Percentiles rank a stretch among this genome's conserved stretches.
Evolutionary conservation across 192 early-diverging fungal species (phyloP).

Genomic region (Coemansia sp.): DNA sequence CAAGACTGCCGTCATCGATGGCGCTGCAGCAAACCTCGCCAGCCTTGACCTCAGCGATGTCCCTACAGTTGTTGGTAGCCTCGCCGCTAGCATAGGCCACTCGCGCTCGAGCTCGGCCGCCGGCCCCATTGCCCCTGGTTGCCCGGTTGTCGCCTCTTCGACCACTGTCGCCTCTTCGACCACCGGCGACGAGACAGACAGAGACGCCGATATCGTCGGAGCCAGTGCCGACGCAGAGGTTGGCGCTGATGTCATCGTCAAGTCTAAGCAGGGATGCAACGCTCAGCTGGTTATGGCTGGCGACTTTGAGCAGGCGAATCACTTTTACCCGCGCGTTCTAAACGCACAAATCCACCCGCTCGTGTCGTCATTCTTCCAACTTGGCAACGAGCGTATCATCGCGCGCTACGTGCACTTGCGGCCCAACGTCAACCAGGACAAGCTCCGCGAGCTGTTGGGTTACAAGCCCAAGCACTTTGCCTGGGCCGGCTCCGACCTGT

Average conservation of each 20-base stretch:
- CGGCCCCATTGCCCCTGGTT: neutral
- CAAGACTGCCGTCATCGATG: conserved; percentile 4
- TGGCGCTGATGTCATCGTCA: neutral
- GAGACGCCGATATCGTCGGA: neutral
- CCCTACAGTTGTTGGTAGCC: conserved; percentile 3
- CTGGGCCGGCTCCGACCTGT: conserved; percentile 88
- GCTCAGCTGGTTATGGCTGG: conserved; percentile 10
- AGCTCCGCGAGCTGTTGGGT: conserved; percentile 60
- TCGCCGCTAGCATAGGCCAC: conserved; percentile 5
- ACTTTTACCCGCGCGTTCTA: conserved; percentile 87
- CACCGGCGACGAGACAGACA: neutral
- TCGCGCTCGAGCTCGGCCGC: conserved; percentile 8
- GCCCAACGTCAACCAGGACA: conserved; percentile 70
- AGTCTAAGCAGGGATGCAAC: neutral
- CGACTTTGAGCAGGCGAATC: conserved; percentile 79
- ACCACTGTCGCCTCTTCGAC: neutral
- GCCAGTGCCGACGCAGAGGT: neutral
- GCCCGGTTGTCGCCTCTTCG: neutral
- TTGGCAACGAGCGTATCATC: conserved; percentile 88
- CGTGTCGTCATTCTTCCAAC: conserved; percentile 78
- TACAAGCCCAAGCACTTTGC: conserved; percentile 78
- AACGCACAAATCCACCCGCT: conserved; percentile 89
- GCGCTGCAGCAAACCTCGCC: neutral
- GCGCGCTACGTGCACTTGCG: conserved; percentile 84
- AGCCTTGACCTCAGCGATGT: neutral